Evolutionary conservation across 257 asterid genomes (phyloP).

Genomic region (Solanum virginianum): DNA sequence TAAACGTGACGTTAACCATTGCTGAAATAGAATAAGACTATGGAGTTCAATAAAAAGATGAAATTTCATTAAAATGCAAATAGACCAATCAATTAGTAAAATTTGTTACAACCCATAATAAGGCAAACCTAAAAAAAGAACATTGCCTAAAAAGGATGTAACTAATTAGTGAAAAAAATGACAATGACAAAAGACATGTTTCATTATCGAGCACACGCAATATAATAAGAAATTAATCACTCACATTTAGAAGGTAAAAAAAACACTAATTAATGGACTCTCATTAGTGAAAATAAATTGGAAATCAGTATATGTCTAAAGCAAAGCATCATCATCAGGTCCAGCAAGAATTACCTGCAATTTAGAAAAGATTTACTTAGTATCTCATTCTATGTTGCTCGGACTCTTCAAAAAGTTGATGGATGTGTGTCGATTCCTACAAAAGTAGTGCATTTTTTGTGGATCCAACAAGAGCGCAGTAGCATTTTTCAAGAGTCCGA

Average conservation of each 20-base stretch:
- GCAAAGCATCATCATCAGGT: constrained; percentile 86
- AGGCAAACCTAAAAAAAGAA: constrained; percentile 65
- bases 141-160: constrained; percentile 48
- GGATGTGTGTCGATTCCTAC: background rate
- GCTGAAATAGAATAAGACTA: background rate
- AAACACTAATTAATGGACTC: background rate
- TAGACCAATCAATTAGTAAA: constrained; percentile 29
- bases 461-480: background rate
- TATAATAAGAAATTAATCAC: background rate
- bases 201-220: constrained; percentile 15
- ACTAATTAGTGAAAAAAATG: constrained; percentile 20
- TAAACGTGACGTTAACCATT: background rate
- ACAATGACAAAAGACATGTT: constrained; percentile 7
- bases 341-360: constrained; percentile 85
- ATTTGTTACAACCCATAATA: constrained; percentile 47
- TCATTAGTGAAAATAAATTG: constrained; percentile 13
- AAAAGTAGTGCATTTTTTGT: background rate
- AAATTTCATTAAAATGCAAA: background rate
- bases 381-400: background rate
- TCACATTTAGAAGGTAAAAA: constrained; percentile 14
- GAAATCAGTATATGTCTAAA: constrained; percentile 39
- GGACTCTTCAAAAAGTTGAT: background rate
- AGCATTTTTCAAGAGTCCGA: background rate
- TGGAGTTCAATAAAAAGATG: background rate
- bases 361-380: background rate